Conservation (phyloP, 176 grass and related monocot genomes). For the Oryza glaberrima region DNA sequence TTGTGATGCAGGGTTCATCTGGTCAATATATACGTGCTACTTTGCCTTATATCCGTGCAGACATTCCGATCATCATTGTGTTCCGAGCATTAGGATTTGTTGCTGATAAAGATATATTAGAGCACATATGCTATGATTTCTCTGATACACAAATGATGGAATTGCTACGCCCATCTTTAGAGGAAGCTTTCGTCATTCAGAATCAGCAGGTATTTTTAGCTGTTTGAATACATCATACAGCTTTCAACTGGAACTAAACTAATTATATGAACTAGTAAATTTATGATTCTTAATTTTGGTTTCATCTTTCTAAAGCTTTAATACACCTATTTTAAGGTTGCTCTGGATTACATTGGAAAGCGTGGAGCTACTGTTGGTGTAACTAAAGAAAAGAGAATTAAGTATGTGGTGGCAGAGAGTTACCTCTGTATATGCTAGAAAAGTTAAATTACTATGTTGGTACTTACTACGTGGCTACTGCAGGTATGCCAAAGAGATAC, state of each 20-base stretch:
- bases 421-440: neutral
- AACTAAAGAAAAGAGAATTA: conserved; percentile 90
- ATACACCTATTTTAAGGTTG: conserved; percentile 60
- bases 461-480: conserved; percentile 24
- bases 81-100: conserved; percentile 98
- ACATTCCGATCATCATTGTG: conserved; percentile 97
- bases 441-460: conserved; percentile 1
- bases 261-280: neutral
- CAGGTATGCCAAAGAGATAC: conserved; percentile 97
- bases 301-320: conserved; percentile 29
- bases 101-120: conserved; percentile 98
- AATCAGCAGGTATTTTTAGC: conserved; percentile 83
- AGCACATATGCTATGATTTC: conserved; percentile 99
- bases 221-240: neutral
- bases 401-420: conserved; percentile 49
- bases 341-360: conserved; percentile 97
- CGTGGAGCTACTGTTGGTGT: conserved; percentile 97
- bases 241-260: neutral
- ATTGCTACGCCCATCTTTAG: conserved; percentile 84
- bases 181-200: conserved; percentile 98
- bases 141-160: conserved; percentile 99
- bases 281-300: neutral
- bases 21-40: conserved; percentile 99
- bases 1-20: conserved; percentile 74
- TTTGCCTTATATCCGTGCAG: conserved; percentile 91